Evolutionary conservation across 352 stramenopile species (phyloP).

Genomic region (Albugo candida): DNA sequence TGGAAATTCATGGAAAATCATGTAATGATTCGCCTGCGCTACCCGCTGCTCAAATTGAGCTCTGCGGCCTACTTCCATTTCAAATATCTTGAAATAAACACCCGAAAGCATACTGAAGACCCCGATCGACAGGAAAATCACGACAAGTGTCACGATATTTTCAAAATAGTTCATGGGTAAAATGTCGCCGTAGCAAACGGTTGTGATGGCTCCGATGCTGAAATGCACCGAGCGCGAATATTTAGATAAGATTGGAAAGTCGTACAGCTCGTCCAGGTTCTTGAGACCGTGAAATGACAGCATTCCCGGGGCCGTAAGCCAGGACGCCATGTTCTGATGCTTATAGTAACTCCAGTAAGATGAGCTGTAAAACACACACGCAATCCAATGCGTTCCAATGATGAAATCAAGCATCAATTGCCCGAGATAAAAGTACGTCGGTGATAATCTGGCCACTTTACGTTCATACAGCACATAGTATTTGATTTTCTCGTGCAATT

Average conservation of each 20-base stretch:
- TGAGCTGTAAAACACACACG: slow-evolving; percentile 28
- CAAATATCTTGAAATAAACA: slow-evolving; percentile 46
- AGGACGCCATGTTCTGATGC: slow-evolving; percentile 2
- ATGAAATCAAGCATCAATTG: slow-evolving; percentile 27
- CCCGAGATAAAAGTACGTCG: slow-evolving; percentile 16
- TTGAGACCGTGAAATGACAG: slow-evolving; percentile 18
- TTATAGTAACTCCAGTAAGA: slow-evolving; percentile 16
- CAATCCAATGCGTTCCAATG: slow-evolving; percentile 30
- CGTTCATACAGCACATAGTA: slow-evolving; percentile 34
- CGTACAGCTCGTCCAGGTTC: slow-evolving; percentile 13
- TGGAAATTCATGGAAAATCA: slow-evolving; percentile 42
- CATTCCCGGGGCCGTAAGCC: slow-evolving; percentile 19
- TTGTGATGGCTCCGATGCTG: slow-evolving; percentile 58
- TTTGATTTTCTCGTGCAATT: slow-evolving; percentile 24
- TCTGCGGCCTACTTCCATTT: slow-evolving; percentile 41
- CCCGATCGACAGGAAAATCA: slow-evolving; percentile 44
- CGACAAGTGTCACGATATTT: slow-evolving; percentile 22
- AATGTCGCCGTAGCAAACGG: slow-evolving; percentile 53
- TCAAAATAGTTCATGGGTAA: slow-evolving; percentile 37
- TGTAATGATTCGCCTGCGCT: slow-evolving; percentile 29
- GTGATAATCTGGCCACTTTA: slow-evolving; percentile 10
- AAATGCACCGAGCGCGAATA: slow-evolving; percentile 44
- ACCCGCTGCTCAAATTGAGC: slow-evolving; percentile 46
- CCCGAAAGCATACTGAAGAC: slow-evolving; percentile 61
- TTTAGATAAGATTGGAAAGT: slow-evolving; percentile 14